Evolutionary conservation across 148 eudicot genomes (phyloP), one percentile per base, ranked within the genome.

Genomic region (Rhododendron griersonianum): DNA sequence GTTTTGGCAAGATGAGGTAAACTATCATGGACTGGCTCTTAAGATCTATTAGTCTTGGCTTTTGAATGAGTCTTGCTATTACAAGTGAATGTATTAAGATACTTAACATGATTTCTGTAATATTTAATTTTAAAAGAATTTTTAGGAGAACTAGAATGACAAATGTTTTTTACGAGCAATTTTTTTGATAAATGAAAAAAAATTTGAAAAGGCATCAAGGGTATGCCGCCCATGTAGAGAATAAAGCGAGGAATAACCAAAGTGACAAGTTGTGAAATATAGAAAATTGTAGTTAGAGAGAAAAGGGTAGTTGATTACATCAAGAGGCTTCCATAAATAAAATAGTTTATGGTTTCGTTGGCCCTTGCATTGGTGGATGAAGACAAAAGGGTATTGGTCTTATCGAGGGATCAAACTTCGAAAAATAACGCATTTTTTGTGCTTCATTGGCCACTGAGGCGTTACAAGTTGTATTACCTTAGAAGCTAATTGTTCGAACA

Each of bases 1-100:
- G 90, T 95, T 93, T 92, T 97, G 98, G 99, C 98, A 97, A 82
- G 99, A 97, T 85, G 99, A 97, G 99, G 99, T 97, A 94, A 88
- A 75, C 33, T 18, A 85, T 82, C 77, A 63, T 86, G 84, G 61
- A 77, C n/a, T 28, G 39, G 61, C n/a, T n/a, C 35, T 83, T 77
- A 83, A 23, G 48, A 75, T 23, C 59, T 76, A 59, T 28, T n/a
- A 45, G 77, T 16, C 39, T 74, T 86, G 75, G 53, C 61, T 88
- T n/a, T 74, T 23, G 21, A 11, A 53, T 51, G n/a, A 28, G 1
- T 55, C 59, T 57, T 51, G 65, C 37, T 39, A 44, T 65, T 16
- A 11, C 45, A 23, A 23, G 39, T 37, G 4, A 37, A 37, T 37
- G 39, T 37, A 37, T 37, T 37, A 3, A 37, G 39, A 37, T 37